Evolutionary conservation across 257 asterid species (phyloP).

Genomic region (Craterostigma plantagineum): DNA sequence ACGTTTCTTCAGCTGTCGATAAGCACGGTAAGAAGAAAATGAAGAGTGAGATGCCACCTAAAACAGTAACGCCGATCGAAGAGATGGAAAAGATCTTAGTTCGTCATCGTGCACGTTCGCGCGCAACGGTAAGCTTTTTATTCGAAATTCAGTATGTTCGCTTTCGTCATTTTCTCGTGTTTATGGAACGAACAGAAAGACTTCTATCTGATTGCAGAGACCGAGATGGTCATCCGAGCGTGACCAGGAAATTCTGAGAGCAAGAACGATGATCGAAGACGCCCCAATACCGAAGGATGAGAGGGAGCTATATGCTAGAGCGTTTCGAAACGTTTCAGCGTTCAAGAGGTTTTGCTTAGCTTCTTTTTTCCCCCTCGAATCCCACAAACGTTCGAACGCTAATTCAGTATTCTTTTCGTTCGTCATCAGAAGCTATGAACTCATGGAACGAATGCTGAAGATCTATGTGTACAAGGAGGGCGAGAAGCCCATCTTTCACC

Average conservation of each 20-base stretch:
- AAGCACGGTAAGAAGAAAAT: slow-evolving; percentile 41
- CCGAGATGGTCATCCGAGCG: slow-evolving; percentile 76
- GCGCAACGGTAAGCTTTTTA: slow-evolving; percentile 51
- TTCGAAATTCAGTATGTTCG: slow-evolving; percentile 5
- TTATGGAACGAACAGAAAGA: slow-evolving; percentile 1
- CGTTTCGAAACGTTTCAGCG: slow-evolving; percentile 57
- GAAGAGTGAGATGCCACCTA: slow-evolving; percentile 80
- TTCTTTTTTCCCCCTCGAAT: no score
- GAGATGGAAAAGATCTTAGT: slow-evolving; percentile 57
- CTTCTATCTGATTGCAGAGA: slow-evolving; percentile 23
- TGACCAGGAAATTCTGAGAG: slow-evolving; percentile 50
- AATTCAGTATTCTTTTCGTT: not conserved
- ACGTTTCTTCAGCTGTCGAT: slow-evolving; percentile 12
- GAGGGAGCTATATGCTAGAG: slow-evolving; percentile 42
- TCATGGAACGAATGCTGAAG: slow-evolving; percentile 63
- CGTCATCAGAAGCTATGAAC: slow-evolving; percentile 58
- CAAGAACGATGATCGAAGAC: slow-evolving; percentile 45
- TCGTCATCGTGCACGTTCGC: slow-evolving; percentile 61
- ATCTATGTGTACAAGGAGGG: slow-evolving; percentile 70
- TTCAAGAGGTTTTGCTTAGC: slow-evolving; percentile 41
- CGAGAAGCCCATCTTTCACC: slow-evolving; percentile 74
- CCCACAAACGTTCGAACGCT: no score
- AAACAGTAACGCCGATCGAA: slow-evolving; percentile 28
- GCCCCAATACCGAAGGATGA: slow-evolving; percentile 37
- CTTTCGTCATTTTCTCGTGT: not conserved